phyloP scores from a whole-genome alignment of 176 grass and related monocot species.

The Rhynchospora breviuscula region DNA sequence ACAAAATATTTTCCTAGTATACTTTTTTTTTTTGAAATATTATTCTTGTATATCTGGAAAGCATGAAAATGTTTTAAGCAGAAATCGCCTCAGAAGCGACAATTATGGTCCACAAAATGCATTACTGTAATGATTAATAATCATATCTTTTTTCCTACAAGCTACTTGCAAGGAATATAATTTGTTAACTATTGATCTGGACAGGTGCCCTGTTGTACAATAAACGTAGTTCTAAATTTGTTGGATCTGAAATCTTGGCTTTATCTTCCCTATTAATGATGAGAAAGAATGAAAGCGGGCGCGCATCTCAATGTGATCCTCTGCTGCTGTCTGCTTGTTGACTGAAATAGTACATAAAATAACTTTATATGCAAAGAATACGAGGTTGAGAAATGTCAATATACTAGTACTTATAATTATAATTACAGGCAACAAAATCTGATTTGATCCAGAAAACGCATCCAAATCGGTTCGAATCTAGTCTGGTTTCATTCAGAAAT shows the following conservation, averaged over 20 bases:
- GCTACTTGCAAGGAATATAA: neutral
- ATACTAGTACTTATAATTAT: neutral
- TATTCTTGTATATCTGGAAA: neutral
- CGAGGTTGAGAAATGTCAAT: neutral
- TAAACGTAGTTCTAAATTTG: neutral
- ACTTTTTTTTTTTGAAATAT: too few species aligned
- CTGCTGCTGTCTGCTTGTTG: neutral
- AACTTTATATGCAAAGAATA: neutral
- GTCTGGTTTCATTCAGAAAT: too few species aligned
- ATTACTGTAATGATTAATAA: neutral
- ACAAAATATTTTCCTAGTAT: neutral
- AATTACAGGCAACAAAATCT: too few species aligned
- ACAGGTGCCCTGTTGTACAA: neutral
- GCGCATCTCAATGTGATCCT: neutral
- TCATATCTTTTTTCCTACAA: too few species aligned
- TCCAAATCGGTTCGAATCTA: too few species aligned
- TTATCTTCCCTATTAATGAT: neutral
- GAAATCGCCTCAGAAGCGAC: neutral
- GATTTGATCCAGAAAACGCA: too few species aligned
- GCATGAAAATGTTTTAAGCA: neutral
- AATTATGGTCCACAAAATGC: neutral
- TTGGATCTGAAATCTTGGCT: constrained; percentile 10
- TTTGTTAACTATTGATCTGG: neutral
- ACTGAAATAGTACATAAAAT: neutral
- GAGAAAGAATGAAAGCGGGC: neutral